Evolutionary conservation across 768 basidiomycete species (phyloP).

Genomic region (Sistotremastrum suecicum): DNA sequence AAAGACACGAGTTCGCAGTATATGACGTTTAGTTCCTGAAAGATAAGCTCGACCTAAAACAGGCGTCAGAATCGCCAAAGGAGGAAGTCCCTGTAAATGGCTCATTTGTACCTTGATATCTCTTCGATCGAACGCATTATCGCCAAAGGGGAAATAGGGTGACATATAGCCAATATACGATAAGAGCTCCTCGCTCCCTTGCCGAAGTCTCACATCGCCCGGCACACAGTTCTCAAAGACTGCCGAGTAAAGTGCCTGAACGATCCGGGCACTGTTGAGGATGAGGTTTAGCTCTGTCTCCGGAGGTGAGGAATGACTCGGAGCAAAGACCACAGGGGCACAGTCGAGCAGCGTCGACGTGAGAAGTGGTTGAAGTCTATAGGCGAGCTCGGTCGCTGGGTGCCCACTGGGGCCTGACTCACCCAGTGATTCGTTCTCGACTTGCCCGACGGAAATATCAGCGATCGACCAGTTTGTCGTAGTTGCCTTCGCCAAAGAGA

Average conservation of each 20-base stretch:
- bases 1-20: slow-evolving; percentile 69
- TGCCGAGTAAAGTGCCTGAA: slow-evolving; percentile 42
- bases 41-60: slow-evolving; percentile 44
- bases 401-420: slow-evolving; percentile 9
- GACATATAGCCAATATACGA: slow-evolving; percentile 58
- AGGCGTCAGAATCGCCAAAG: slow-evolving; percentile 3
- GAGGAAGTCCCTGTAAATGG: neutral
- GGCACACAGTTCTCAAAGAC: slow-evolving; percentile 27
- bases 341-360: slow-evolving; percentile 78
- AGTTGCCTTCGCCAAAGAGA: neutral
- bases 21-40: slow-evolving; percentile 59
- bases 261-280: slow-evolving; percentile 40
- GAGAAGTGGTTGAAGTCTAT: slow-evolving; percentile 63
- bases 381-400: slow-evolving; percentile 28
- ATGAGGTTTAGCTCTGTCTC: slow-evolving; percentile 51
- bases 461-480: neutral
- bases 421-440: neutral
- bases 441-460: neutral
- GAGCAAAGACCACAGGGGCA: slow-evolving; percentile 70
- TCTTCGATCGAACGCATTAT: slow-evolving; percentile 21
- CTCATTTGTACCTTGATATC: slow-evolving; percentile 40
- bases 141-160: slow-evolving; percentile 71
- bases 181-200: slow-evolving; percentile 34
- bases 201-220: slow-evolving; percentile 17
- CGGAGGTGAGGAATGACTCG: slow-evolving; percentile 34